phyloP scores from a whole-genome alignment of 768 basidiomycete genomes.

The Agaricus subrufescens region DNA sequence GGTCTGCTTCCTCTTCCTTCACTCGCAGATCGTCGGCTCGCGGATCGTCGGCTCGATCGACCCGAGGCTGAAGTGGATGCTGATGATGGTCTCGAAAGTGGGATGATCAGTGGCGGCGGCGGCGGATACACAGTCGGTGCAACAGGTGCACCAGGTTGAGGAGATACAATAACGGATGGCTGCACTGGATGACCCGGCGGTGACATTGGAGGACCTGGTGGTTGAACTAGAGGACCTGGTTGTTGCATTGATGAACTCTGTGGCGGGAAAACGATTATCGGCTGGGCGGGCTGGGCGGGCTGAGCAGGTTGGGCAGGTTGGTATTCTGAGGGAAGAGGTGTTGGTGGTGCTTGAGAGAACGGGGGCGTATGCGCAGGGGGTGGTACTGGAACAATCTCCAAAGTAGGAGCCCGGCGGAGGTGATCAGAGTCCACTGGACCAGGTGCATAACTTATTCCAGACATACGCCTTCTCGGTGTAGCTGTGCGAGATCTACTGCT shows the following conservation, averaged over 20 bases:
- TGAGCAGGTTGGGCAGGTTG: constrained; percentile 18
- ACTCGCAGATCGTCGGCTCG: constrained; percentile 14
- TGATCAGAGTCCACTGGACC: not conserved
- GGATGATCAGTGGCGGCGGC: constrained; percentile 12
- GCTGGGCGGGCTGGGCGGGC: constrained; percentile 16
- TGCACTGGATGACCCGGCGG: too few relatives aligned
- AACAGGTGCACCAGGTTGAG: constrained; percentile 7
- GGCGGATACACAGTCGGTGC: not conserved
- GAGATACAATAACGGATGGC: constrained; percentile 21
- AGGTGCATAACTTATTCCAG: not conserved
- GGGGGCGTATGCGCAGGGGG: not conserved
- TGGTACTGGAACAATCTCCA: constrained; percentile 6
- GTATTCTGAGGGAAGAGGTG: constrained; percentile 11
- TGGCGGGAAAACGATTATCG: not conserved
- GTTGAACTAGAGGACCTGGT: constrained; percentile 18
- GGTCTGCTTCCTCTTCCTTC: constrained; percentile 9
- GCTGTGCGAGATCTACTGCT: constrained; percentile 2
- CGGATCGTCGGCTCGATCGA: not conserved
- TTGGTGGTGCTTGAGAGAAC: constrained; percentile 11
- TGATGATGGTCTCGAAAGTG: constrained; percentile 8
- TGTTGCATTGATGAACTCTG: constrained; percentile 15
- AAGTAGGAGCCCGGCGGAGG: not conserved
- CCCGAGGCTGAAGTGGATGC: not conserved
- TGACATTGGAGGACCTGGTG: constrained; percentile 13
- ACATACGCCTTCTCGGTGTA: not conserved